Evolutionary conservation across 1,284 basidiomycete species (phyloP), one percentile per base, ranked within the genome.

Genomic region (Mycena sp.): DNA sequence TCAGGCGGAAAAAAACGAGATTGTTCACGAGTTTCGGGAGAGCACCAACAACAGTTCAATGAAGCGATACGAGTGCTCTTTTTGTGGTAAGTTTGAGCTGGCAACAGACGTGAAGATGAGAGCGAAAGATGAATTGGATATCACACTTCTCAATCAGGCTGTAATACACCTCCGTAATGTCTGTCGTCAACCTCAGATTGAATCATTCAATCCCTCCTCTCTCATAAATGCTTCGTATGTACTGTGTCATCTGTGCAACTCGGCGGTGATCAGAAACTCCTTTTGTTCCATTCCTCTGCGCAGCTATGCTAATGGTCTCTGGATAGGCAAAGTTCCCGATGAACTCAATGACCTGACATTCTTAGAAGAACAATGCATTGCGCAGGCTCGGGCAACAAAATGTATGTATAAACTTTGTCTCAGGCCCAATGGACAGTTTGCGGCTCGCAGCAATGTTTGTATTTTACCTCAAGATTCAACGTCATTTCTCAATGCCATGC

Each of bases 371-470:
- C 56, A 50, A 28, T 56, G 57, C 21, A 63, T 63, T 41, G 64
- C 64, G 2, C 40, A 49, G 3, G 64, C 16, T 54, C n/a, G n/a
- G 9, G 29, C 56, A 3, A 61, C 64, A 4, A 56, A 25, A 44
- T 65, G 63, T 21, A 52, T 61, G 58, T 61, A 52, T 23, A 65
- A 61, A 23, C 28, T 65, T 30, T 57, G 26, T 32, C n/a, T 53
- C 11, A 46, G 59, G 7, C 64, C 64, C 10, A 29, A 38, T 1
- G 55, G 59, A 2, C 64, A 66, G 46, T n/a, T 60, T 41, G 61
- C 65, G 1, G 25, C 58, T 3, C 14, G 58, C 1, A 21, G 16
- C 19, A 44, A 44, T n/a, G n/a, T 60, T 11, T 68, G 63, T 35
- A 53, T 68, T n/a, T n/a, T n/a, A n/a, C n/a, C n/a, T n/a, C n/a